A percentile compares a stretch with the other conserved stretches of the same genome.
Evolutionary conservation across 225 moss, liverwort and hornwort species (phyloP).

Genomic region (Thuidium tamariscinum): DNA sequence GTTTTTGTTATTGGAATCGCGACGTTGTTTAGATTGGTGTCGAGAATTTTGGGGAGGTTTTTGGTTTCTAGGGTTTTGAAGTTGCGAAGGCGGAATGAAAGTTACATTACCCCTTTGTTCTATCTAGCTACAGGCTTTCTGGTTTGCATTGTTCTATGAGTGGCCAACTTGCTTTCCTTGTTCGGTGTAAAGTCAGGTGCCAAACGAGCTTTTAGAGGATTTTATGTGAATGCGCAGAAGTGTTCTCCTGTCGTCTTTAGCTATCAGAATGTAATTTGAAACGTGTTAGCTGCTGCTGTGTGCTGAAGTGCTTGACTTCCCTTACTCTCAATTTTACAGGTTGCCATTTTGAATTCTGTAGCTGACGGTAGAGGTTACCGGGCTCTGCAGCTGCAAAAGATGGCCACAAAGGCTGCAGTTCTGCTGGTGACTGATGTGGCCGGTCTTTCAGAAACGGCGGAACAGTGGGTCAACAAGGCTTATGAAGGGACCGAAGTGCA

Average conservation of each 20-base stretch:
- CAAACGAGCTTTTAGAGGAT: neutral
- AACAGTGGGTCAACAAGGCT: constrained; percentile 28
- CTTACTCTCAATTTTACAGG: neutral
- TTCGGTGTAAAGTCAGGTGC: neutral
- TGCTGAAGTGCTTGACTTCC: neutral
- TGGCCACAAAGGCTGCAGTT: constrained; percentile 52
- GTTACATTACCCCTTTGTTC: neutral
- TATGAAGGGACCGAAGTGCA: constrained; percentile 44
- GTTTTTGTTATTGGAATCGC: neutral
- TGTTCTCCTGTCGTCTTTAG: neutral
- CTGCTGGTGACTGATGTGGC: constrained; percentile 66
- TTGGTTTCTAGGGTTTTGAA: neutral
- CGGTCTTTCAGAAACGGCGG: constrained; percentile 37
- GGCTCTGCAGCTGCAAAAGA: constrained; percentile 9
- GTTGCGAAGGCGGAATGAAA: neutral
- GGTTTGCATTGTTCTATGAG: neutral
- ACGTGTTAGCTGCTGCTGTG: neutral
- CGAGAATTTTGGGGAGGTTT: neutral
- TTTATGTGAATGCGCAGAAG: neutral
- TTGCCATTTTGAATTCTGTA: neutral
- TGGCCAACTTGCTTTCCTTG: neutral
- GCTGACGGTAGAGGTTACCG: neutral
- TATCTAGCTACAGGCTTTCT: neutral
- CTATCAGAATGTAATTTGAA: neutral
- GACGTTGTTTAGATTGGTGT: neutral